Percentiles rank a stretch among this genome's conserved stretches.
phyloP scores from a whole-genome alignment of 306 rosid species.

The Lupinus albus region DNA sequence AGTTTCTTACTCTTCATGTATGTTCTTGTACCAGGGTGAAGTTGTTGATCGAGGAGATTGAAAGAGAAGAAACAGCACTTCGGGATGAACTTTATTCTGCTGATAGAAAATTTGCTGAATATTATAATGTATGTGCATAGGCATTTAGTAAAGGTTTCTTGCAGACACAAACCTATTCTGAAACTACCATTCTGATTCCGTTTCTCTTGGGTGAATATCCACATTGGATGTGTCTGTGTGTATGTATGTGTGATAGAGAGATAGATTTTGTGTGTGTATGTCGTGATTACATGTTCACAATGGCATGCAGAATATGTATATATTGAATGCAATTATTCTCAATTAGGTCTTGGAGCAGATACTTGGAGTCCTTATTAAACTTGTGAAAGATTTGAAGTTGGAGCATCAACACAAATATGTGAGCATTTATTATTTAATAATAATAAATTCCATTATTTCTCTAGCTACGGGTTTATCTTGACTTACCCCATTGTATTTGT shows the following conservation, averaged over 20 bases:
- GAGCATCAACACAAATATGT: constrained; percentile 91
- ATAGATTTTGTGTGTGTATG: constrained; percentile 26
- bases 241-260: neutral
- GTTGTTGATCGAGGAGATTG: constrained; percentile 81
- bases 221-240: neutral
- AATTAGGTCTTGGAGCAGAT: constrained; percentile 91
- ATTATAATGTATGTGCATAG: constrained; percentile 62
- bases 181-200: neutral
- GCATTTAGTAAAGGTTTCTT: constrained; percentile 35
- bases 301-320: constrained; percentile 19
- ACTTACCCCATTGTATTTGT: constrained; percentile 29
- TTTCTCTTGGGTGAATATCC: neutral
- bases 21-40: constrained; percentile 66
- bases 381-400: constrained; percentile 91
- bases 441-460: constrained; percentile 28
- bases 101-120: constrained; percentile 89
- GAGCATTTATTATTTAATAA: constrained; percentile 37
- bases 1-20: constrained; percentile 32
- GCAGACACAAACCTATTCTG: constrained; percentile 11
- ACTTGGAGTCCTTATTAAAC: constrained; percentile 82
- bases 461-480: constrained; percentile 28
- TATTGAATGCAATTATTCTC: constrained; percentile 33
- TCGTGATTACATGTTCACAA: constrained; percentile 30
- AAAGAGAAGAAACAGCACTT: constrained; percentile 85
- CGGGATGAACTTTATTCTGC: constrained; percentile 83